Evolutionary conservation across 257 asterid genomes (phyloP).

Genomic region (Penstemon barbatus): DNA sequence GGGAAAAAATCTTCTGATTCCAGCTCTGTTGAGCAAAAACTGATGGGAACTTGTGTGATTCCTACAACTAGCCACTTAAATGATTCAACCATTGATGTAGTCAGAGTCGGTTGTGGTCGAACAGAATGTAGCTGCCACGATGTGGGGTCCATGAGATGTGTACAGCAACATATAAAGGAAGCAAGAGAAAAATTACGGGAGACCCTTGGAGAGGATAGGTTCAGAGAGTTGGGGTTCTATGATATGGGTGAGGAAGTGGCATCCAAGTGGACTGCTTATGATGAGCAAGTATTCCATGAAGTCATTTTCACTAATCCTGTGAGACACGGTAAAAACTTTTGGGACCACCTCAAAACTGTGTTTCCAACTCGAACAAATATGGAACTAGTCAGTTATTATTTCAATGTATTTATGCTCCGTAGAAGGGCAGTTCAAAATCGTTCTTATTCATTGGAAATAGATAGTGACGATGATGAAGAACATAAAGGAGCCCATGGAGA

Average conservation of each 20-base stretch:
- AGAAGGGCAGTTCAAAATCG: conserved; percentile 69
- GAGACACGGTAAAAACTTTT: conserved; percentile 51
- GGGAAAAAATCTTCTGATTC: conserved; percentile 24
- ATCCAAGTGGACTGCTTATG: conserved; percentile 56
- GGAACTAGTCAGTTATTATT: conserved; percentile 75
- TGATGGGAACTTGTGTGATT: conserved; percentile 44
- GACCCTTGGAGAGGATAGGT: conserved; percentile 49
- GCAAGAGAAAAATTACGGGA: conserved; percentile 53
- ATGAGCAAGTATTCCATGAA: conserved; percentile 53
- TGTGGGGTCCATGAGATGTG: conserved; percentile 69
- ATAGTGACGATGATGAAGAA: conserved; percentile 80
- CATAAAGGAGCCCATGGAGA: conserved; percentile 42
- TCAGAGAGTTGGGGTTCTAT: conserved; percentile 52
- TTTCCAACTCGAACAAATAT: conserved; percentile 53
- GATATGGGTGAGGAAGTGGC: conserved; percentile 75
- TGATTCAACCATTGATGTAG: conserved; percentile 23
- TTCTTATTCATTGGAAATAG: conserved; percentile 46
- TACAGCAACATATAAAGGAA: conserved; percentile 54
- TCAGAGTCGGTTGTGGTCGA: conserved; percentile 45
- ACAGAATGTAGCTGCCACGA: conserved; percentile 52
- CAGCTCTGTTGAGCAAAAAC: conserved; percentile 16
- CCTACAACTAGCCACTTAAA: conserved; percentile 30
- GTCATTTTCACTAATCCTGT: conserved; percentile 53
- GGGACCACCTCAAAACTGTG: conserved; percentile 50
- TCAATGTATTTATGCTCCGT: conserved; percentile 68